phyloP scores from a whole-genome alignment of 345 rosid species.

The Camelina sativa region DNA sequence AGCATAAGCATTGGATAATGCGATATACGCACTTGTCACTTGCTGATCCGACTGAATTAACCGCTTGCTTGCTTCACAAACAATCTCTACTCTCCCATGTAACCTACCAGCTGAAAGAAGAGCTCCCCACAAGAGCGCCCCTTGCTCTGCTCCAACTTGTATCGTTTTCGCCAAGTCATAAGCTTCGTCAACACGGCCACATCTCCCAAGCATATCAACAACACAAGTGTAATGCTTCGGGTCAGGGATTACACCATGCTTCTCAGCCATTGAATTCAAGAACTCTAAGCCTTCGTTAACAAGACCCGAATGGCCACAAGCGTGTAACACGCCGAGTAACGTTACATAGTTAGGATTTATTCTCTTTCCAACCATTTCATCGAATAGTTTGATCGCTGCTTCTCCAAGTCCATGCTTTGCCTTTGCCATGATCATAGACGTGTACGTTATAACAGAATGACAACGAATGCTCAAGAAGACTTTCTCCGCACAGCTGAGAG shows the following conservation, averaged over 20 bases:
- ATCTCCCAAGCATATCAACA: constrained; percentile 83
- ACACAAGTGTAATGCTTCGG: constrained; percentile 73
- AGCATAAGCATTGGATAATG: constrained; percentile 70
- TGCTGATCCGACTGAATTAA: constrained; percentile 60
- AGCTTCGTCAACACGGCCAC: constrained; percentile 77
- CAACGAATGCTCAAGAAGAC: constrained; percentile 54
- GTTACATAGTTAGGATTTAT: constrained; percentile 77
- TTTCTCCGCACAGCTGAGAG: constrained; percentile 57
- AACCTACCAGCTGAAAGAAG: constrained; percentile 77
- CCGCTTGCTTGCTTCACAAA: constrained; percentile 61
- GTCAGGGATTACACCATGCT: constrained; percentile 58
- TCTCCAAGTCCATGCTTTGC: constrained; percentile 47
- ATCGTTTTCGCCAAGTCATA: constrained; percentile 57
- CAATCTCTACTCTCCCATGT: constrained; percentile 73
- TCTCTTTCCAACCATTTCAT: constrained; percentile 58
- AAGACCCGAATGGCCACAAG: constrained; percentile 87
- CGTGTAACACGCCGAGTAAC: constrained; percentile 67
- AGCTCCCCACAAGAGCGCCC: constrained; percentile 75
- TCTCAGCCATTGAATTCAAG: constrained; percentile 57
- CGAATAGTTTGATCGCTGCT: constrained; percentile 29
- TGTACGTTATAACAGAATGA: constrained; percentile 69
- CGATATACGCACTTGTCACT: constrained; percentile 67
- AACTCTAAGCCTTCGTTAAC: constrained; percentile 61
- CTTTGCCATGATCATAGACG: constrained; percentile 68
- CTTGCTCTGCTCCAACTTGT: constrained; percentile 50